Conservation (phyloP, 2,329 filamentous ascomycete genomes). For the Fusarium napiforme region DNA sequence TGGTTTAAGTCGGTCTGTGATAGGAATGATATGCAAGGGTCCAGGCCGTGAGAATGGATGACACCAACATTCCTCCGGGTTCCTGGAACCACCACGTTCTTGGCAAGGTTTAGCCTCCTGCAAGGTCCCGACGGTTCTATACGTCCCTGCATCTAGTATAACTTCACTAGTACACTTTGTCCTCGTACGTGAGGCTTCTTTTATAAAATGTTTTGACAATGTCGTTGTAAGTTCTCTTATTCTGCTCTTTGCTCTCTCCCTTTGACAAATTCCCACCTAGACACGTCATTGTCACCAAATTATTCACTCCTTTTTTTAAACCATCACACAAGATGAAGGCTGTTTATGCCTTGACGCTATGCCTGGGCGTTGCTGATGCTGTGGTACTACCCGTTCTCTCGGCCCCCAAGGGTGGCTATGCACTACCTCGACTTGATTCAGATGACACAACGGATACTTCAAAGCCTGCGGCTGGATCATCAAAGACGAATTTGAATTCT, state of each 20-base stretch:
- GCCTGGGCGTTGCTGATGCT: conserved; percentile 6
- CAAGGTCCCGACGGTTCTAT: conserved; percentile 1
- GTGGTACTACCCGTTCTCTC: neutral
- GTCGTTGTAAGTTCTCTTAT: neutral
- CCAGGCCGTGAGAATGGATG: conserved; percentile 3
- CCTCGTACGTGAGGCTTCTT: neutral
- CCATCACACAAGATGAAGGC: neutral
- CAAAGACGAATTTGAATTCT: neutral
- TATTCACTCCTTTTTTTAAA: neutral
- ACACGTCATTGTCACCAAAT: neutral
- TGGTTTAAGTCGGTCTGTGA: neutral
- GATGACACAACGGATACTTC: neutral
- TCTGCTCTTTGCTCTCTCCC: neutral
- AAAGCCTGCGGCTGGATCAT: neutral
- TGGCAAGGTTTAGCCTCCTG: conserved; percentile 6
- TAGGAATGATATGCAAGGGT: conserved; percentile 16
- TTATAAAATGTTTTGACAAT: conserved; percentile 13
- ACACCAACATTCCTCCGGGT: conserved; percentile 13
- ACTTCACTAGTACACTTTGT: neutral
- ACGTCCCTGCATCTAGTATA: conserved; percentile 18
- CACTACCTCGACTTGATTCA: neutral
- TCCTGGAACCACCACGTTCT: neutral
- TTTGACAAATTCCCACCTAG: neutral
- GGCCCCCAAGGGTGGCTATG: conserved; percentile 7
- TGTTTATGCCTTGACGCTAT: conserved; percentile 5